Evolutionary conservation across 345 rosid species (phyloP), one percentile per base, ranked within the genome.

Genomic region (Citrus hindsii): DNA sequence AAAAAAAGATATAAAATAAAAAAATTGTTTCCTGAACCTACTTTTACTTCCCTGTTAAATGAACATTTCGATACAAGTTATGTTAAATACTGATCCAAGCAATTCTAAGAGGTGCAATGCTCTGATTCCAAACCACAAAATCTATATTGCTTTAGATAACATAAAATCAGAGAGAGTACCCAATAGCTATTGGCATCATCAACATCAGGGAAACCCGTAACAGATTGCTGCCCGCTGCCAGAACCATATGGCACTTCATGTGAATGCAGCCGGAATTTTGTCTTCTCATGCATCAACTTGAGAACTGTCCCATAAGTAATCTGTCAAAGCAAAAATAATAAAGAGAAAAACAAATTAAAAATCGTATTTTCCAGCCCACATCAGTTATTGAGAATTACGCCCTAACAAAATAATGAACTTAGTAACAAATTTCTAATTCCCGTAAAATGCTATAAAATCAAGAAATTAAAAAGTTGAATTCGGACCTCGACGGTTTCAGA

Each of bases 191-290:
- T 97, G 75, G 99, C 81, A 81, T 97, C 99, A 79, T 91, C 94
- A 18, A 92, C 96, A 8, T 81, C 86, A 10, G 98, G 92, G 80
- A 90, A 97, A 53, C 96, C 93, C 14, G 99, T 97, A 28, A 97
- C 99, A 2, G 99, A 97, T 81, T 97, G 99, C 86, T 97, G 99
- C 58, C 99, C 99, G 79, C 98, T 94, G 22, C 99, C 99, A 33
- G 99, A 94, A 40, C 99, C 99, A 32, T 94, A 97, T 0, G 99
- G 99, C 75, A 97, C 99, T 62, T 97, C 99, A 53, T 97, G 99
- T 13, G 99, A 97, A 84, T 97, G 99, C 32, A 97, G 78, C 79
- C 99, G 79, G 67, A 82, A 87, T 71, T 84, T 97, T 2, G 99
- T 94, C 85, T 78, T 90, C 88, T 97, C 99, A 55, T 97, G 99